Conservation (phyloP, 768 basidiomycete species). For the Mrakia gelida region DNA sequence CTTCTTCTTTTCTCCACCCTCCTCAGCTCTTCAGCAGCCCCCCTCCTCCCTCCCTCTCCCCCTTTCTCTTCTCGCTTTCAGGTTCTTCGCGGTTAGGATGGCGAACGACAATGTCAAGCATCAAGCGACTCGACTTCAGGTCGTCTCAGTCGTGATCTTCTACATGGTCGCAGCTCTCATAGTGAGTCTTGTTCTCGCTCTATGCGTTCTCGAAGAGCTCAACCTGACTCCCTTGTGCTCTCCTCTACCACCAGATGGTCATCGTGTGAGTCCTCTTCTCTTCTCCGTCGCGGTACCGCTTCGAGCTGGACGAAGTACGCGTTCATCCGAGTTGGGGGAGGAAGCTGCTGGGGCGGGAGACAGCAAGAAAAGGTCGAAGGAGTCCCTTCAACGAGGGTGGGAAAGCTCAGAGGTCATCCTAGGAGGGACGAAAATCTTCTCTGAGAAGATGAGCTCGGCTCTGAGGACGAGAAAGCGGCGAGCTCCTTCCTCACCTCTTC, state of each 20-base stretch:
- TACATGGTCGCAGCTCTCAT: conserved; percentile 73
- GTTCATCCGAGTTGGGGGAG: neutral
- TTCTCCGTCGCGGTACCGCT: conserved; percentile 49
- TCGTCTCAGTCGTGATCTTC: conserved; percentile 68
- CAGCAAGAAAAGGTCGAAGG: no score
- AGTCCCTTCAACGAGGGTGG: no score
- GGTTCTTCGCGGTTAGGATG: neutral
- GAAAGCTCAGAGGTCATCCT: no score
- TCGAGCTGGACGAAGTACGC: neutral
- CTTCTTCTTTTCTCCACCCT: neutral
- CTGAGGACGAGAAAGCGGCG: no score
- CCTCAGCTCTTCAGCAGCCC: neutral
- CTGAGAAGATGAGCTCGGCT: neutral
- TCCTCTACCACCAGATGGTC: conserved; percentile 48
- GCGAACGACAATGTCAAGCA: conserved; percentile 30
- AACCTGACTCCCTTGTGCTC: neutral
- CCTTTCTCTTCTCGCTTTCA: neutral
- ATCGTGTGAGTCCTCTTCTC: conserved; percentile 38
- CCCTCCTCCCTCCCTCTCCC: neutral
- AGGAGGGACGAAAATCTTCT: neutral
- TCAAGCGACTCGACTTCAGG: conserved; percentile 42
- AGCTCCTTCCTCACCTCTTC: neutral
- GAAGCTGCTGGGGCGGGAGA: no score
- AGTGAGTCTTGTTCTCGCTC: conserved; percentile 53
- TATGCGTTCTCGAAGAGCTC: no score